Evolutionary conservation across 257 asterid genomes (phyloP).

Genomic region (Fraxinus quadrangulata): DNA sequence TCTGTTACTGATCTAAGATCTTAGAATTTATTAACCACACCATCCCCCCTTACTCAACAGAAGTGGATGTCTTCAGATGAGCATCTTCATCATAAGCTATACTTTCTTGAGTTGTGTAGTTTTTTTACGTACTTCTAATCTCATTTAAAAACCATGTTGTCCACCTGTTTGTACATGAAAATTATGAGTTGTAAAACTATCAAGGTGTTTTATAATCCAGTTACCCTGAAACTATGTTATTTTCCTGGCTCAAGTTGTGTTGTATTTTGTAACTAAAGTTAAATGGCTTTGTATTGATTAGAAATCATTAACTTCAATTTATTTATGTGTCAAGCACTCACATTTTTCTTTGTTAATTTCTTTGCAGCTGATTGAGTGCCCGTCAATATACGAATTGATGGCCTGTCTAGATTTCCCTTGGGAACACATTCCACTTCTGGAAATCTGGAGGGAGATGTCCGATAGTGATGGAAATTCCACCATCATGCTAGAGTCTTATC

Average conservation of each 20-base stretch:
- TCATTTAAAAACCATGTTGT: not conserved
- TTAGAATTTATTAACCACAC: not conserved
- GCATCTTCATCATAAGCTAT: not conserved
- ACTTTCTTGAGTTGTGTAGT: not conserved
- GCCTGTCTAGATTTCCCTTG: slow-evolving; percentile 71
- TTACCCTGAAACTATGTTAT: not conserved
- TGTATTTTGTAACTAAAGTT: not conserved
- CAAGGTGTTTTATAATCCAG: not conserved
- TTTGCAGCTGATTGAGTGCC: slow-evolving; percentile 92
- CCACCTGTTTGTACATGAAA: not conserved
- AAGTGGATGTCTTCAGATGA: slow-evolving; percentile 8
- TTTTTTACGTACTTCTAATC: not conserved
- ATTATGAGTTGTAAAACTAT: not conserved
- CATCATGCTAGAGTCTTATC: slow-evolving; percentile 61
- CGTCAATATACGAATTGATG: slow-evolving; percentile 91
- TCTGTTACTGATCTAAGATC: not conserved
- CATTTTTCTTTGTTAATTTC: not conserved
- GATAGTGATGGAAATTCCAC: slow-evolving; percentile 56
- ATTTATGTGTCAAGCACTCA: not conserved
- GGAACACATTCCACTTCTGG: slow-evolving; percentile 79
- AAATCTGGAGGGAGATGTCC: slow-evolving; percentile 77
- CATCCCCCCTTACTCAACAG: not conserved
- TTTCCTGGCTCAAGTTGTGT: not conserved
- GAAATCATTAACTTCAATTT: not conserved
- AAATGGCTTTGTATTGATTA: not conserved